These are phyloP conservation scores for Chytriomyces confervae DNA, from an alignment of 192 early-diverging fungal genomes.

Conservation along the genomic window DNA sequence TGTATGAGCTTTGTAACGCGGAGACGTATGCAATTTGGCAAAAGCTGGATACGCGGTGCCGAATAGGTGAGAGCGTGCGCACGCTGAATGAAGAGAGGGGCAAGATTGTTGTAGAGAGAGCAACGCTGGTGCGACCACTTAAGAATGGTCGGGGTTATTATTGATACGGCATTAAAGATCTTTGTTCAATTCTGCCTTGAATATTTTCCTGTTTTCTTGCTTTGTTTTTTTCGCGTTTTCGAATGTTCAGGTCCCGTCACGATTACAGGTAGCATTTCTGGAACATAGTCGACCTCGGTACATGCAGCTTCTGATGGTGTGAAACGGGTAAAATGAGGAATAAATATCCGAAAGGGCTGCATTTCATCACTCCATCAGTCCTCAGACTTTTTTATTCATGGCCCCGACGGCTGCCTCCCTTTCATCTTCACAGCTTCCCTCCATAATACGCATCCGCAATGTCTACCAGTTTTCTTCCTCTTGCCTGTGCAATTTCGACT, in stretches of 20 bases:
- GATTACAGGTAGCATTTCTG: too few relatives aligned
- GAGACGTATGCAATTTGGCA: constrained; percentile 35
- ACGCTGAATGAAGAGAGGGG: constrained; percentile 22
- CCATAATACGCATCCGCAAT: constrained; percentile 92
- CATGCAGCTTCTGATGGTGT: too few relatives aligned
- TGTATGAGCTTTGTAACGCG: constrained; percentile 30
- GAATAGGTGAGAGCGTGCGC: constrained; percentile 28
- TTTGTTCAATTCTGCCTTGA: too few relatives aligned
- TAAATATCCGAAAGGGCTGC: too few relatives aligned
- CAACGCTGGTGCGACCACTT: not conserved
- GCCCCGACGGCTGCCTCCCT: too few relatives aligned
- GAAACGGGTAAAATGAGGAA: too few relatives aligned
- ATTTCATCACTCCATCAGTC: too few relatives aligned
- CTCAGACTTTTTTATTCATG: too few relatives aligned
- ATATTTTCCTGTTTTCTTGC: too few relatives aligned
- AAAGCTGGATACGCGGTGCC: constrained; percentile 12
- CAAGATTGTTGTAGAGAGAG: constrained; percentile 31
- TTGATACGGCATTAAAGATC: not conserved
- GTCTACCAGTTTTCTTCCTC: constrained; percentile 88
- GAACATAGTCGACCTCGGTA: too few relatives aligned
- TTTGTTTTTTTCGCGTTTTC: too few relatives aligned
- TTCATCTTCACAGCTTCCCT: constrained; percentile 17
- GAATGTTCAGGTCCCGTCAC: too few relatives aligned
- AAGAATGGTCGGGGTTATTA: not conserved
- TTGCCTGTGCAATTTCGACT: constrained; percentile 81